Percentiles rank a stretch among this genome's conserved stretches.
Evolutionary conservation across 495 filamentous ascomycete genomes (phyloP).

Genomic region (Xylaria intraflava): DNA sequence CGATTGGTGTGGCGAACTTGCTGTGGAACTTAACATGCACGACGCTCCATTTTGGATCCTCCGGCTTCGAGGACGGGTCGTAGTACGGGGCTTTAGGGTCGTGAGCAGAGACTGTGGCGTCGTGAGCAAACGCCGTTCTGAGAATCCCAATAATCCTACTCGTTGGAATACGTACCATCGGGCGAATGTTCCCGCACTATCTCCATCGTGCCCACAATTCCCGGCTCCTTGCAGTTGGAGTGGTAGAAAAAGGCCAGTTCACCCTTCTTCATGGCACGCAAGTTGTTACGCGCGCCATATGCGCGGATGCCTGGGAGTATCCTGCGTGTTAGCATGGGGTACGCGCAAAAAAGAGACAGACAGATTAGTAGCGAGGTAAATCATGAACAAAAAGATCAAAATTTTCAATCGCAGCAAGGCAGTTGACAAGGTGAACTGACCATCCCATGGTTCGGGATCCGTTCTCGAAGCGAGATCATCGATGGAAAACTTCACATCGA

Average conservation of each 20-base stretch:
- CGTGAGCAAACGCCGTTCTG: constrained; percentile 14
- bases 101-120: constrained; percentile 63
- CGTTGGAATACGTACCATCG: constrained; percentile 53
- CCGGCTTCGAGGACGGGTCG: constrained; percentile 63
- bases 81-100: constrained; percentile 74
- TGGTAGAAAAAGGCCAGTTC: constrained; percentile 97
- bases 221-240: constrained; percentile 86
- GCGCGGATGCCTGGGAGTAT: constrained; percentile 38
- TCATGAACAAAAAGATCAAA: background rate
- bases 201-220: constrained; percentile 89
- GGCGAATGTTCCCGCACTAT: constrained; percentile 74
- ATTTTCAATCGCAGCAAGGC: constrained; percentile 1
- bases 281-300: constrained; percentile 69
- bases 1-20: constrained; percentile 69
- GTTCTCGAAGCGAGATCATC: constrained; percentile 70
- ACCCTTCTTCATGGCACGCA: constrained; percentile 83
- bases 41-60: constrained; percentile 80
- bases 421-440: constrained; percentile 33
- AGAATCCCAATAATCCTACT: background rate
- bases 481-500: constrained; percentile 89
- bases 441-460: constrained; percentile 84
- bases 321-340: constrained; percentile 10
- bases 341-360: background rate
- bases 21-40: constrained; percentile 81
- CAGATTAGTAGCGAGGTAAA: background rate